These are phyloP conservation scores for Penicillium psychrosexuale DNA, from an alignment of 2,329 filamentous ascomycete genomes.

Conservation along the genomic window DNA sequence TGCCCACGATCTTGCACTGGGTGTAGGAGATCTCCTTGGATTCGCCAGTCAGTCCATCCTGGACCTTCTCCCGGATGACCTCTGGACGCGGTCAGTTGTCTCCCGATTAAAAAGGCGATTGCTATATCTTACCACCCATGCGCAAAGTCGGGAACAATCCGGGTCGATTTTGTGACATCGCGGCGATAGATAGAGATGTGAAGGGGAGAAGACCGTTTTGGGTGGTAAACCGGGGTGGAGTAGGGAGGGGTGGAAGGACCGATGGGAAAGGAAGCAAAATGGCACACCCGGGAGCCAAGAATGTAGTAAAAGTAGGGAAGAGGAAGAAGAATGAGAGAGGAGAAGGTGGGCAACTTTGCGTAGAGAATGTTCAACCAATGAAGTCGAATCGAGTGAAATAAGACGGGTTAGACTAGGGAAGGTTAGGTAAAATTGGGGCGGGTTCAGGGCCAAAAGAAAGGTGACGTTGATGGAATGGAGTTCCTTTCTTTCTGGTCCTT, in stretches of 20 bases:
- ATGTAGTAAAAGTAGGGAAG: slow-evolving; percentile 24
- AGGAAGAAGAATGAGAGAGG: slow-evolving; percentile 17
- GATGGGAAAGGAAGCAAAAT: slow-evolving; percentile 32
- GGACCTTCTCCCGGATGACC: slow-evolving; percentile 97
- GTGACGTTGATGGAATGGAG: slow-evolving; percentile 8
- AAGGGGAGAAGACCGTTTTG: slow-evolving; percentile 53
- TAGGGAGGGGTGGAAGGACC: slow-evolving; percentile 36
- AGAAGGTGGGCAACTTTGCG: slow-evolving; percentile 20
- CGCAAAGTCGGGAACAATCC: slow-evolving; percentile 83
- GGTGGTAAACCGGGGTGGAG: slow-evolving; percentile 37
- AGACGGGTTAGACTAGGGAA: slow-evolving; percentile 18
- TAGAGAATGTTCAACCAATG: slow-evolving; percentile 21
- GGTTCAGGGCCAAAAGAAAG: slow-evolving; percentile 13
- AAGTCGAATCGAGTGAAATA: slow-evolving; percentile 10
- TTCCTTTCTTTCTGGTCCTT: neutral
- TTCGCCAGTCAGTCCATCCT: slow-evolving; percentile 95
- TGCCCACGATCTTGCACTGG: slow-evolving; percentile 98
- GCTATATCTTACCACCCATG: slow-evolving; percentile 83
- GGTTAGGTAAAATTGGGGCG: slow-evolving; percentile 19
- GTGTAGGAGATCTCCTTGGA: slow-evolving; percentile 97
- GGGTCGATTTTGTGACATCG: slow-evolving; percentile 88
- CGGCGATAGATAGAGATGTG: slow-evolving; percentile 24
- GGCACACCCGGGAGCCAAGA: slow-evolving; percentile 33
- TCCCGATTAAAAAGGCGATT: slow-evolving; percentile 21
- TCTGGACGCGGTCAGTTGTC: slow-evolving; percentile 54